Evolutionary conservation across 148 eudicot species (phyloP), one percentile per base, ranked within the genome.

Genomic region (Mesembryanthemum crystallinum): DNA sequence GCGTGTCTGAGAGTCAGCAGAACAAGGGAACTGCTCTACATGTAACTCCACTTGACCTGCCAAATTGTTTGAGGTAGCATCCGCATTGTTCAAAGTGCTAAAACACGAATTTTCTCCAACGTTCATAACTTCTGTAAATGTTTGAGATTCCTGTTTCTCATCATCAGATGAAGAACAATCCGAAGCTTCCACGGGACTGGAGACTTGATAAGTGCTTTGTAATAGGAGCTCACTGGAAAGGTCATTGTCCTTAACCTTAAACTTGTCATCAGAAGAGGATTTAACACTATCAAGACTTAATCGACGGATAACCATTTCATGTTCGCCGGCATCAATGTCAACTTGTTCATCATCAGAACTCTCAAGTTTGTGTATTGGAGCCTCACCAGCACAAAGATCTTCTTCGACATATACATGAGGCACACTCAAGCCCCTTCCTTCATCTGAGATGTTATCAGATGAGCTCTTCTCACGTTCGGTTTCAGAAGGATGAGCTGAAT

Each of bases 381-480:
- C 74, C 49, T 55, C 71, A 17, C 7, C 28, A 43, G 45, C 58
- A 70, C 4, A 28, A 49, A 52, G 64, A 45, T 24, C 74, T 63
- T 87, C 88, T 42, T 80, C 79, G 73, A 78, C 78, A 33, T 67
- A 82, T 43, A 67, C 76, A 45, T 78, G 78, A 75, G 84, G 80
- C 61, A 85, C 81, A 69, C 81, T 81, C 74, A 82, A 62, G 52
- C 74, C 72, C 69, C 80, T 78, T 64, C 73, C 66, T 66, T 79
- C 82, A 73, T 77, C 77, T 42, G 76, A 51, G 30, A 73, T 49
- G 42, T 71, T 74, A 71, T 79, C 85, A 69, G 69, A 67, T 42
- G 55, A 78, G 76, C 27, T 85, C 62, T 71, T 78, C 17, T 72
- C 79, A 57, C 29, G 59, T 70, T 80, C 83, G 81, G 73, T 71